phyloP scores from a whole-genome alignment of 768 basidiomycete genomes.

The Boletus pseudopeckii region DNA sequence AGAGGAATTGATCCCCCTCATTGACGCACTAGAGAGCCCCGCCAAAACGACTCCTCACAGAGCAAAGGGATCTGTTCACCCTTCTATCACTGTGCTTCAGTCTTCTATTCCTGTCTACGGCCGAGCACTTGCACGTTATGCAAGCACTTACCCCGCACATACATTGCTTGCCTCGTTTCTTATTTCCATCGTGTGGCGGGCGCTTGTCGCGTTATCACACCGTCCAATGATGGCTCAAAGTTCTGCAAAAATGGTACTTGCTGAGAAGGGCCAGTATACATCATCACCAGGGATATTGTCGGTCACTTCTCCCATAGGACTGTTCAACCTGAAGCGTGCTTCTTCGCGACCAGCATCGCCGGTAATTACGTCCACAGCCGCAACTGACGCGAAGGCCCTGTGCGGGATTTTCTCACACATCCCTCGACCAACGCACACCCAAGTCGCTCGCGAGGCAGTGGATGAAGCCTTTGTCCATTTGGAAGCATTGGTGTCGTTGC shows the following conservation, averaged over 20 bases:
- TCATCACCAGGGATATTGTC: constrained; percentile 46
- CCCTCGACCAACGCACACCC: constrained; percentile 56
- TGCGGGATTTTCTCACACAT: constrained; percentile 57
- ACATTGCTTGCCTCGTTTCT: constrained; percentile 63
- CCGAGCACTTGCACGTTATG: constrained; percentile 54
- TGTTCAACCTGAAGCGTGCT: constrained; percentile 65
- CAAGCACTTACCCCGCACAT: constrained; percentile 52
- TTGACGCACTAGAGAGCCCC: constrained; percentile 60
- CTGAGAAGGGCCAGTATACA: constrained; percentile 42
- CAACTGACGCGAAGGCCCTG: constrained; percentile 59
- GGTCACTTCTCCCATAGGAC: constrained; percentile 50
- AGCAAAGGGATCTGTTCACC: constrained; percentile 37
- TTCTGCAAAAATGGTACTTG: constrained; percentile 31
- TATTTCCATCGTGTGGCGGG: constrained; percentile 73
- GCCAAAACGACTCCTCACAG: constrained; percentile 24
- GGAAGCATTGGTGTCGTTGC: constrained; percentile 50
- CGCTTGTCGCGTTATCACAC: constrained; percentile 65
- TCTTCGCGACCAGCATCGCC: constrained; percentile 69
- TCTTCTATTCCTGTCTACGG: constrained; percentile 60
- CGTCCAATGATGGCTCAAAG: constrained; percentile 47
- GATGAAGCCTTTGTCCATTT: constrained; percentile 74
- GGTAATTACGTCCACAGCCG: constrained; percentile 38
- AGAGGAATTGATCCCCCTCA: constrained; percentile 54
- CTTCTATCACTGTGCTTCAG: constrained; percentile 59
- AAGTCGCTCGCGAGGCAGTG: constrained; percentile 74